phyloP scores from a whole-genome alignment of 495 filamentous ascomycete genomes.

The Neurospora discreta region DNA sequence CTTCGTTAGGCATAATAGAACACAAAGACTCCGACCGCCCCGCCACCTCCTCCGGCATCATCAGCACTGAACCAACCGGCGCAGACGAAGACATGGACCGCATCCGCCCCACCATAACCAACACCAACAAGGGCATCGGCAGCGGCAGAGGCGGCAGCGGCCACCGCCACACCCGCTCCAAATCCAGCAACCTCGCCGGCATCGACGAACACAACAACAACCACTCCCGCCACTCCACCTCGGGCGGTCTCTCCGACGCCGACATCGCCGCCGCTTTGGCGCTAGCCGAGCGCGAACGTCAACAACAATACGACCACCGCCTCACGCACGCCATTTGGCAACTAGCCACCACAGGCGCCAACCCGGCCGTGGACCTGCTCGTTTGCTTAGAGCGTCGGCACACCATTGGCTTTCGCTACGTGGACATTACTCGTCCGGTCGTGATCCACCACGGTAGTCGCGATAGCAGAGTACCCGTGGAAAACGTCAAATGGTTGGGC shows the following conservation, averaged over 20 bases:
- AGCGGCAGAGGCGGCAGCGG: constrained; percentile 4
- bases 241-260: constrained; percentile 10
- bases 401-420: constrained; percentile 91
- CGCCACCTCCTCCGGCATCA: neutral
- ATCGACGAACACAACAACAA: constrained; percentile 16
- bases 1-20: neutral
- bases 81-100: constrained; percentile 29
- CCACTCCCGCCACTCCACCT: constrained; percentile 3
- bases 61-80: neutral
- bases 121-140: constrained; percentile 9
- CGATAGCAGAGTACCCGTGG: constrained; percentile 85
- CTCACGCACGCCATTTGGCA: constrained; percentile 92
- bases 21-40: neutral
- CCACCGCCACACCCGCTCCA: constrained; percentile 21
- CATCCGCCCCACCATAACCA: constrained; percentile 20
- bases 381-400: constrained; percentile 87
- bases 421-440: constrained; percentile 81
- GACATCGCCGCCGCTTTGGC: constrained; percentile 13
- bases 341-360: constrained; percentile 81
- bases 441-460: constrained; percentile 90
- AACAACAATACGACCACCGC: constrained; percentile 69
- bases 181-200: constrained; percentile 15
- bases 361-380: constrained; percentile 86
- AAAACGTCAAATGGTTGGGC: constrained; percentile 90
- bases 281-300: constrained; percentile 52